Evolutionary conservation across 176 grass and related monocot species (phyloP), one percentile per base, ranked within the genome.

Genomic region (Hyparrhenia diplandra): DNA sequence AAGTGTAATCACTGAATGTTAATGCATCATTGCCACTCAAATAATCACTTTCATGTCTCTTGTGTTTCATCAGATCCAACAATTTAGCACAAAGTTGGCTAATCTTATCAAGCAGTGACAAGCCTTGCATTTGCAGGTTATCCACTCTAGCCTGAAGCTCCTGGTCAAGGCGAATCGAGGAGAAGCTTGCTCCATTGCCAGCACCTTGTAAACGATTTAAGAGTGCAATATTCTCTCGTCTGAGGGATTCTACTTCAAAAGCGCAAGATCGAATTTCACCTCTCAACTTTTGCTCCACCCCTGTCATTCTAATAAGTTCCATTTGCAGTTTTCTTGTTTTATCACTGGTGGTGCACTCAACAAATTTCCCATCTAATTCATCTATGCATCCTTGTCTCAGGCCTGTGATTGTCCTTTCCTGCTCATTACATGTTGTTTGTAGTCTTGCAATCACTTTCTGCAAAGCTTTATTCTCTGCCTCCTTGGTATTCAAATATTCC

Each of bases 261-360:
- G 58, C 73, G 71, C 64, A 75, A 40, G 92, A 92, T 67, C 85
- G 86, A 72, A 88, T 76, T 89, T 98, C 92, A 68, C 76, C 77
- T 81, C 95, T 90, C 78, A 98, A 78, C 76, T 85, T 91, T 78
- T 89, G 90, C 76, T 98, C 95, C 20, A 98, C 90, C 28, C 92
- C 90, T 45, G 86, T 92, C 72, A 98, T 21, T 60, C 95, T 90
- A 65, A 83, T 41, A 57, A 91, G 90, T 83, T 98, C 95, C 65
- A 83, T 89, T 62, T 87, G 84, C 23, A 94, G 55, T 81, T 78
- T 92, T 45, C 24, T 87, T 12, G 47, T 85, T 37, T 49, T 79
- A 49, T 91, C 84, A 49, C 46, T 69, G 54, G 29, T 21, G 6
- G 29, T 24, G 6, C 30, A 61, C 36, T 86, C 80, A 74, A 64